Conservation (phyloP, 495 filamentous ascomycete genomes). For the Apiosordaria backusii region DNA sequence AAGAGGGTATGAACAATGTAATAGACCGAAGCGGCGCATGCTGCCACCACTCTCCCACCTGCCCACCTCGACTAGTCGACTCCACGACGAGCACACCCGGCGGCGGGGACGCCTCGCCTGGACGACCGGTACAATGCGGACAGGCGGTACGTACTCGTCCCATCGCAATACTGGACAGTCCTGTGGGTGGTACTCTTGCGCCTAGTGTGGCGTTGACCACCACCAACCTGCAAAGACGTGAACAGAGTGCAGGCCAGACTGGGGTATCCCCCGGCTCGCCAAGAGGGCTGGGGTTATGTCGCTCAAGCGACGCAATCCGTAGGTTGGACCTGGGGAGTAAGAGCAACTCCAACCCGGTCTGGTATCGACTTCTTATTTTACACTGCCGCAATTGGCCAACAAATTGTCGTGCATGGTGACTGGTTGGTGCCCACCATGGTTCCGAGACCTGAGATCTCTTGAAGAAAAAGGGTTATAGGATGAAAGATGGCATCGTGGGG, state of each 20-base stretch:
- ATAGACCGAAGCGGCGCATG: constrained; percentile 18
- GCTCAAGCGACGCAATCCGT: constrained; percentile 8
- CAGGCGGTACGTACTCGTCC: constrained; percentile 6
- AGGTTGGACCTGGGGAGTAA: background rate
- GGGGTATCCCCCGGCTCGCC: constrained; percentile 11
- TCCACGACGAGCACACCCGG: constrained; percentile 14
- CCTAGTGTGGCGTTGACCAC: constrained; percentile 27
- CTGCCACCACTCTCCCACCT: constrained; percentile 12
- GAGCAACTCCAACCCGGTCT: background rate
- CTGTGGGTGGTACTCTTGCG: constrained; percentile 12
- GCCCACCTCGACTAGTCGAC: constrained; percentile 7
- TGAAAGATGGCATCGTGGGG: background rate
- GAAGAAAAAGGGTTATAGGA: background rate
- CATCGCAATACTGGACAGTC: background rate
- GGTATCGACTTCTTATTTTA: constrained; percentile 12
- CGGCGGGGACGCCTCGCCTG: constrained; percentile 15
- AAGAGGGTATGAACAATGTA: constrained; percentile 15
- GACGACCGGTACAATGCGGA: constrained; percentile 5
- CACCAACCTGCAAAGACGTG: constrained; percentile 21
- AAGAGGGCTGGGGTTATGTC: constrained; percentile 17
- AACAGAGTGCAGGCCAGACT: constrained; percentile 11
- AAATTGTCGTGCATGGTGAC: background rate
- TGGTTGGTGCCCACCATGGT: background rate
- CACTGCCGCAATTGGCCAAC: constrained; percentile 13
- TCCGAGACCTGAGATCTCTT: background rate